Evolutionary conservation across 1,284 basidiomycete genomes (phyloP).

Genomic region (Ustilago vetiveriae): DNA sequence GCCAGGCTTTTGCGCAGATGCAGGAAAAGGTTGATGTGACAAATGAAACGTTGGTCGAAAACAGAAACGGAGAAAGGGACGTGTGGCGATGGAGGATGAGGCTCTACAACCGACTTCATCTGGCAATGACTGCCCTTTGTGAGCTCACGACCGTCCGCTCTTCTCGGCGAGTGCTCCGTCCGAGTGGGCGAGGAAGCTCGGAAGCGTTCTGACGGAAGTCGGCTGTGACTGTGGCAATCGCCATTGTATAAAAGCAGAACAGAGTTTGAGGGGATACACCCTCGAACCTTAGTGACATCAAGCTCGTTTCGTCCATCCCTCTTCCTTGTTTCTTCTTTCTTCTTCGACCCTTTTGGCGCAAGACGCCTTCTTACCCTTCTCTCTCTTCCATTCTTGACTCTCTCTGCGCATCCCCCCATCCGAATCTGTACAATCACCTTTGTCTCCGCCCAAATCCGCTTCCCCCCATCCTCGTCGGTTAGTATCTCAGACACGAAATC

Average conservation of each 20-base stretch:
- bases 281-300: constrained; percentile 36
- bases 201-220: no score
- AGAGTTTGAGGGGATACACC: constrained; percentile 15
- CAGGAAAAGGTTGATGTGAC: no score
- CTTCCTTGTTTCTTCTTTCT: no score
- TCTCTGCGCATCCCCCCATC: no score
- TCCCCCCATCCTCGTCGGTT: no score
- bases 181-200: no score
- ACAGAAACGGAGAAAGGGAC: no score
- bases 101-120: constrained; percentile 2
- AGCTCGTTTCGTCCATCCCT: neutral
- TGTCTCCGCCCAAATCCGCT: neutral
- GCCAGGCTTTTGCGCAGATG: no score
- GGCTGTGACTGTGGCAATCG: no score
- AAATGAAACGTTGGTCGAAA: neutral
- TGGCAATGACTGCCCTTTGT: neutral
- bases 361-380: neutral
- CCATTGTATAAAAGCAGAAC: neutral
- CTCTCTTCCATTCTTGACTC: neutral
- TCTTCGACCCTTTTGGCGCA: neutral
- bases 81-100: neutral
- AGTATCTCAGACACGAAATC: no score
- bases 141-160: no score
- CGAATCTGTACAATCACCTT: neutral
- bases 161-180: neutral